Conservation (phyloP, 2,329 filamentous ascomycete genomes). For the Phialophora chinensis region DNA sequence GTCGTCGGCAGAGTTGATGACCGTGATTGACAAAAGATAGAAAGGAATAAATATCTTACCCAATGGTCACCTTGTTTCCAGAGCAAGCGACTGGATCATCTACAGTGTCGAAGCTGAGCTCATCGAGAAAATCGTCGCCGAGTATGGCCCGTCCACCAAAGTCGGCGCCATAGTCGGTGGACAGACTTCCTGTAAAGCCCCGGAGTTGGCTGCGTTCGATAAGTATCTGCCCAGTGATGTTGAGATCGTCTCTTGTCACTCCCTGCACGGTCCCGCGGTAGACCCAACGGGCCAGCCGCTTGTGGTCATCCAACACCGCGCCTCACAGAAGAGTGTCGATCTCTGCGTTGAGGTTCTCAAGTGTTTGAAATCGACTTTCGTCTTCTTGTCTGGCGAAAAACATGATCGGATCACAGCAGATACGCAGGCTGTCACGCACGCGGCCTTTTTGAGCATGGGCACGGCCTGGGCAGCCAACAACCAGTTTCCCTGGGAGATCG, state of each 20-base stretch:
- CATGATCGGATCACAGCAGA: constrained; percentile 98
- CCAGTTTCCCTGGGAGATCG: constrained; percentile 95
- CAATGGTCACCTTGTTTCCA: constrained; percentile 94
- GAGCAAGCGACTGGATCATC: constrained; percentile 97
- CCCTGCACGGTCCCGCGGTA: constrained; percentile 89
- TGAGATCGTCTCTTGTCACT: constrained; percentile 94
- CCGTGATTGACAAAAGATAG: constrained; percentile 60
- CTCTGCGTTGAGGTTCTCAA: constrained; percentile 82
- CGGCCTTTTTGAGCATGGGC: constrained; percentile 96
- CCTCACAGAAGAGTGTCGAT: constrained; percentile 73
- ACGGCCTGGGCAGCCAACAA: constrained; percentile 95
- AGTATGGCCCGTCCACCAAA: constrained; percentile 93
- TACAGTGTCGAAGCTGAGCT: constrained; percentile 96
- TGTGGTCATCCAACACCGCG: constrained; percentile 90
- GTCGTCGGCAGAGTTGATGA: constrained; percentile 51
- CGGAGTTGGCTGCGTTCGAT: constrained; percentile 93
- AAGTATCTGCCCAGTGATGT: constrained; percentile 84
- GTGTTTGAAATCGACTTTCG: constrained; percentile 83
- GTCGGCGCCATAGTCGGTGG: constrained; percentile 93
- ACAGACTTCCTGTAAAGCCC: constrained; percentile 97
- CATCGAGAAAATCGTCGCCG: constrained; percentile 83
- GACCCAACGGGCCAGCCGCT: constrained; percentile 88
- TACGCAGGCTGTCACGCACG: constrained; percentile 97
- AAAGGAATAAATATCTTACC: constrained; percentile 83
- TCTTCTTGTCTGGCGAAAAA: constrained; percentile 82